Conservation (phyloP, 768 basidiomycete genomes). For the Serendipita sp. region DNA sequence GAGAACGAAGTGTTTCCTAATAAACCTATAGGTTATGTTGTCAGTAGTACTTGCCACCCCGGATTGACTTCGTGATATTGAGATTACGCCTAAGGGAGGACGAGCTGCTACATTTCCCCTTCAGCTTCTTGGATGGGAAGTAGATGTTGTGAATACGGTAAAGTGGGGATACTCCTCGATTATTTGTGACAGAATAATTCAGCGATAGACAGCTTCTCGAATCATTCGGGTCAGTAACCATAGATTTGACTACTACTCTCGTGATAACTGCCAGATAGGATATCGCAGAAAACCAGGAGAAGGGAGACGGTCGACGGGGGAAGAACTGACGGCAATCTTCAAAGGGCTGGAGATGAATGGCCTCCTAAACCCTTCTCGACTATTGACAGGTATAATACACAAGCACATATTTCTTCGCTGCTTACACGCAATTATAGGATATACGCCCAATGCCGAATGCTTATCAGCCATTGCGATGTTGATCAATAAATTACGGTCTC, state of each 20-base stretch:
- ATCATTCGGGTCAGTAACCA: conserved; percentile 58
- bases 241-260: neutral
- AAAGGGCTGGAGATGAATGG: conserved; percentile 56
- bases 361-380: conserved; percentile 50
- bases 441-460: conserved; percentile 72
- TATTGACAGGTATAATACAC: conserved; percentile 52
- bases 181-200: conserved; percentile 7
- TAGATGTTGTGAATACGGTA: conserved; percentile 49
- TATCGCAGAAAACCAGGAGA: conserved; percentile 57
- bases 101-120: conserved; percentile 45
- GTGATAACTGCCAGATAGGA: neutral
- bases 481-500: conserved; percentile 40
- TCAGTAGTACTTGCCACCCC: neutral
- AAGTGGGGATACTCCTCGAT: neutral
- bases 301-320: conserved; percentile 61
- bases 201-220: conserved; percentile 52
- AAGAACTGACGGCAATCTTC: conserved; percentile 65
- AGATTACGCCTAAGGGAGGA: conserved; percentile 19
- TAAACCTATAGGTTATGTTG: neutral
- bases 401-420: neutral
- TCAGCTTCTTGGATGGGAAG: conserved; percentile 70
- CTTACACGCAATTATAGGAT: conserved; percentile 34
- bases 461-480: conserved; percentile 49
- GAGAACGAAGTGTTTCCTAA: neutral
- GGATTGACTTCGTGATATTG: too few relatives aligned